Evolutionary conservation across 1,284 basidiomycete genomes (phyloP).

Genomic region (Cutaneotrichosporon arboriforme): DNA sequence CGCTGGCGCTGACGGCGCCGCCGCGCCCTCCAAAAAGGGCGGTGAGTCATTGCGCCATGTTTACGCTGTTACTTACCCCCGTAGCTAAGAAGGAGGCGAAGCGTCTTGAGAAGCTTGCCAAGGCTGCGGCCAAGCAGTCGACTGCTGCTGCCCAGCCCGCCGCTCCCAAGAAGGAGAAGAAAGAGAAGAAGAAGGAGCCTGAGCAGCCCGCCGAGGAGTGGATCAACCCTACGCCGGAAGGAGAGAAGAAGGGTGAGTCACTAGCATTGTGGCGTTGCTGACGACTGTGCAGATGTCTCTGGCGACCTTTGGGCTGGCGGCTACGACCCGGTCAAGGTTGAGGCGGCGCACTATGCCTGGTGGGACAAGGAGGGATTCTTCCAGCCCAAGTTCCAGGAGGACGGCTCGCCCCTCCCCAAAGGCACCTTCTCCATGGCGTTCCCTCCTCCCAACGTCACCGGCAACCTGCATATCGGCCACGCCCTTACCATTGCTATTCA

Average conservation of each 20-base stretch:
- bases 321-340: constrained; percentile 93
- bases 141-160: constrained; percentile 47
- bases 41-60: constrained; percentile 22
- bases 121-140: constrained; percentile 57
- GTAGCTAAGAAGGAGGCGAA: constrained; percentile 67
- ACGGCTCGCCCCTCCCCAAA: constrained; percentile 55
- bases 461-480: constrained; percentile 93
- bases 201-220: constrained; percentile 60
- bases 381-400: constrained; percentile 63
- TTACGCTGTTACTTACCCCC: too few species aligned
- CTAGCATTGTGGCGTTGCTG: background rate
- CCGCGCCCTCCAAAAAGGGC: constrained; percentile 34
- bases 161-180: constrained; percentile 64
- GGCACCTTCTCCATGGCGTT: constrained; percentile 81
- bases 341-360: constrained; percentile 98
- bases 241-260: constrained; percentile 79
- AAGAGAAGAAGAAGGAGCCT: constrained; percentile 60
- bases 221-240: constrained; percentile 78
- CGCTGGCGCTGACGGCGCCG: constrained; percentile 11
- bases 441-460: constrained; percentile 98
- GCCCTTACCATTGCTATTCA: constrained; percentile 90
- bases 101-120: constrained; percentile 54
- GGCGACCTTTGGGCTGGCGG: constrained; percentile 70
- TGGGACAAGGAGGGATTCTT: constrained; percentile 90
- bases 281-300: constrained; percentile 64